Conservation (phyloP, 2,329 filamentous ascomycete genomes). For the Aureobasidium sp. region DNA sequence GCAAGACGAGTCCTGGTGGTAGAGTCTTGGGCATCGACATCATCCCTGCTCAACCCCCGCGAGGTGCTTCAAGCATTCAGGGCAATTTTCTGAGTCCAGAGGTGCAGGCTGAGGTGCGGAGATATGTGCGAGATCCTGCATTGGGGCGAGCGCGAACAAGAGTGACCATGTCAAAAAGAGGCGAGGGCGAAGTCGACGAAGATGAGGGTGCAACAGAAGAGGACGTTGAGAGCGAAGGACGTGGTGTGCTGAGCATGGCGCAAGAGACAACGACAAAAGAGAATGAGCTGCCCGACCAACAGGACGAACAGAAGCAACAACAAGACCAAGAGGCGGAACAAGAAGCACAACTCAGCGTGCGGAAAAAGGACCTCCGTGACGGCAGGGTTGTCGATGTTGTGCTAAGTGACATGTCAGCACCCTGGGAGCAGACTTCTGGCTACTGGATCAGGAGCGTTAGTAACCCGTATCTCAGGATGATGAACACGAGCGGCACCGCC, state of each 20-base stretch:
- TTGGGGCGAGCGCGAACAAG: constrained; percentile 44
- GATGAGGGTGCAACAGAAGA: constrained; percentile 26
- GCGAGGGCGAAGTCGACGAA: constrained; percentile 25
- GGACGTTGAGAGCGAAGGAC: constrained; percentile 33
- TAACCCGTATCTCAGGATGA: constrained; percentile 96
- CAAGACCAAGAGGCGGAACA: constrained; percentile 16
- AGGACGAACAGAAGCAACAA: constrained; percentile 24
- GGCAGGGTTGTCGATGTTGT: constrained; percentile 76
- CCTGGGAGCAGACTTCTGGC: constrained; percentile 75
- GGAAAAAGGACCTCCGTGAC: constrained; percentile 29
- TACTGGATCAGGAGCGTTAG: constrained; percentile 83
- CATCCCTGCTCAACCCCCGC: constrained; percentile 83
- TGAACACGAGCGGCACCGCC: constrained; percentile 88
- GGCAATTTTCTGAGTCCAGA: constrained; percentile 76
- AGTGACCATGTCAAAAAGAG: constrained; percentile 17
- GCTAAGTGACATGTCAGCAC: constrained; percentile 97
- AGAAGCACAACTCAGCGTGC: constrained; percentile 23
- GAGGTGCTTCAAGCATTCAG: constrained; percentile 88
- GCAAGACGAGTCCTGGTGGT: constrained; percentile 66
- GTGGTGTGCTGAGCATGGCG: constrained; percentile 61
- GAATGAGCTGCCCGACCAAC: constrained; percentile 14
- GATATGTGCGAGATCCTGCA: constrained; percentile 60
- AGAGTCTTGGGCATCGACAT: constrained; percentile 87
- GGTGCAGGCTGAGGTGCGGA: constrained; percentile 68
- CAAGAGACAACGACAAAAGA: neutral